These are phyloP conservation scores for Ophiocordyceps polyrhachis-furcata DNA, from an alignment of 2,329 filamentous ascomycete genomes.

Conservation along the genomic window DNA sequence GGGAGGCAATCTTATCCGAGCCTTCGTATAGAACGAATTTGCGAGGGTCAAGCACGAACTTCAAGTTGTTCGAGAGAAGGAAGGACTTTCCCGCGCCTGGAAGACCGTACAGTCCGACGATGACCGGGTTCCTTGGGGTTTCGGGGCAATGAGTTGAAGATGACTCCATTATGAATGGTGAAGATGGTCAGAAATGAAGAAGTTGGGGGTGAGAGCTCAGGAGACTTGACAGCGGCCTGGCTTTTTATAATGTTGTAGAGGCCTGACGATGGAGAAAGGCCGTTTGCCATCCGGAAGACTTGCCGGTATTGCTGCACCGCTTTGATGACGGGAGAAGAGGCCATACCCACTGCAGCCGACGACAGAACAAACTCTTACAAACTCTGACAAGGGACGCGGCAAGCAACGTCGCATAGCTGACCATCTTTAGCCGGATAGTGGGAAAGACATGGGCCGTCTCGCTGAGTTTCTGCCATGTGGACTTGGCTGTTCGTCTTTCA, in stretches of 20 bases:
- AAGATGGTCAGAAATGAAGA: neutral
- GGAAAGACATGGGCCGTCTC: conserved; percentile 26
- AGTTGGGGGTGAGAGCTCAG: neutral
- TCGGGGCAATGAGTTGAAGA: neutral
- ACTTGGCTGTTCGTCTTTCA: conserved; percentile 15
- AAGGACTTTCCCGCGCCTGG: conserved; percentile 33
- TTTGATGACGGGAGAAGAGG: conserved; percentile 14
- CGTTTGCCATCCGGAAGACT: neutral
- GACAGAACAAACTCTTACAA: conserved; percentile 12
- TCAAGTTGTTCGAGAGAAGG: conserved; percentile 22
- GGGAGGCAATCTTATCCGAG: conserved; percentile 22
- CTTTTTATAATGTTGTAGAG: neutral
- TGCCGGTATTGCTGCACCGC: neutral
- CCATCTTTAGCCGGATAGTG: conserved; percentile 17
- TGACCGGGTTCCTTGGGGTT: conserved; percentile 11
- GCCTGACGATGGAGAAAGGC: neutral
- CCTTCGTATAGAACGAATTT: conserved; percentile 32
- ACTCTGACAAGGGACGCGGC: conserved; percentile 13
- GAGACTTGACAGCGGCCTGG: no score
- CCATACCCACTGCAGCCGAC: conserved; percentile 12
- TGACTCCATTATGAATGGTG: neutral
- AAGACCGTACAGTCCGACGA: conserved; percentile 37
- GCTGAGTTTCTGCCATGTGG: conserved; percentile 16
- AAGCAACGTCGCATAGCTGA: conserved; percentile 17
- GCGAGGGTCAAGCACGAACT: conserved; percentile 12